Conservation (phyloP, 2,329 filamentous ascomycete species). For the Phyllosticta citrichinensis region DNA sequence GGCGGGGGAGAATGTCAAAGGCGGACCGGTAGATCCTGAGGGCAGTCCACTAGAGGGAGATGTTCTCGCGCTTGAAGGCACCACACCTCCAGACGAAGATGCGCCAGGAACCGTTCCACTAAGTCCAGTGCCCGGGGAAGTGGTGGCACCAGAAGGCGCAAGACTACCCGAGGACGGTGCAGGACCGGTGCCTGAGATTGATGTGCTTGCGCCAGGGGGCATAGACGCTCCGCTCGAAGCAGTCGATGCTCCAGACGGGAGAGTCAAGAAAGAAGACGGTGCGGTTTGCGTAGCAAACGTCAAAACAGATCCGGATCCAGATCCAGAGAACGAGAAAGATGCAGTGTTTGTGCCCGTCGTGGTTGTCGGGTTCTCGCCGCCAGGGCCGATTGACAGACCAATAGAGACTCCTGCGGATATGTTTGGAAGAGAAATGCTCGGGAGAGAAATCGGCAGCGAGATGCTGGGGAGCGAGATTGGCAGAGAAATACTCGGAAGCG, state of each 20-base stretch:
- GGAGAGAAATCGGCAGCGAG: not conserved
- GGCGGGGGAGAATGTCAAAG: not conserved
- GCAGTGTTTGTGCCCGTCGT: not conserved
- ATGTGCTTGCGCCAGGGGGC: not conserved
- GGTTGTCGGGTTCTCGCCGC: not conserved
- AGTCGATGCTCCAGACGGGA: not conserved
- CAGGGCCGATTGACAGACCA: not conserved
- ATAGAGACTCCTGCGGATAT: not conserved
- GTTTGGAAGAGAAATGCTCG: not conserved
- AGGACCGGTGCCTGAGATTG: not conserved
- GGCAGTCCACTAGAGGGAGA: not conserved
- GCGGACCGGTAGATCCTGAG: not conserved
- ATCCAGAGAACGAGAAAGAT: not conserved
- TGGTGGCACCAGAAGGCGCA: not conserved
- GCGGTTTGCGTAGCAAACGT: not conserved
- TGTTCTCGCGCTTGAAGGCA: too few species aligned
- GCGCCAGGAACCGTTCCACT: not conserved
- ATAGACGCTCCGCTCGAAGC: too few species aligned
- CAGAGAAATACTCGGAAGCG: not conserved
- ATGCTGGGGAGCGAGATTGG: not conserved
- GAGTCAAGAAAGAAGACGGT: not conserved
- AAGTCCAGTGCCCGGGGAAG: not conserved
- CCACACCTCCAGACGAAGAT: not conserved
- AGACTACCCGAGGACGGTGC: not conserved
- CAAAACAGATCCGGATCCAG: not conserved